Base-by-base conservation (phyloP, 495 filamentous ascomycete species). In the Penicillium chermesinum region DNA sequence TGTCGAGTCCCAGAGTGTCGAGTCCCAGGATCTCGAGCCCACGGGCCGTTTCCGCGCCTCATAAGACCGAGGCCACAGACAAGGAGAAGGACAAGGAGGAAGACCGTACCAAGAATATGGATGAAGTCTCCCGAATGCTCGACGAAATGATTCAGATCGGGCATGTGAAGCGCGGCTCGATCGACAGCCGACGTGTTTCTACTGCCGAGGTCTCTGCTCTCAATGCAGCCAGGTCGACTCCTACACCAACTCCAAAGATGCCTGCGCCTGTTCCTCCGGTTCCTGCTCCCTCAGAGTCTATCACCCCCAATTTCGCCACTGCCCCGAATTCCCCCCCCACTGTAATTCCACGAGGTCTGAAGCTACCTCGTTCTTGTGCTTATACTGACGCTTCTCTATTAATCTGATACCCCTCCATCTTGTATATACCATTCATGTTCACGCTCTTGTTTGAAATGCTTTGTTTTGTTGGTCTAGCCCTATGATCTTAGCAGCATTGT, bases 81-180 rank as follows among this genome's bases (percentile, higher is more conserved):
- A 65, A 52, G 21, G 61, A 61, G 10, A 48, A 42, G 25, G 64
- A 71, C 7, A 55, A 62, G 19, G 62, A 63, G n/a, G 78, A 54
- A 2, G 54, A 74, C 46, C 77, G 81, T 48, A 78, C 78, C 20
- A 84, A 79, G 72, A 85, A 86, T 48, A 83, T 91, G 38, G 88
- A 93, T 53, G 89, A 95, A 64, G 87, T 95, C 77, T 93, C 86
- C 44, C 77, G 82, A 38, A 88, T 96, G 68, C 77, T 96, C 22
- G 89, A 96, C 53, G 87, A 93, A 64, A 96, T 96, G 90, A 93
- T 96, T 49, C 86, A 88, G 63, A 85, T 80, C 41, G 81, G 81
- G 12, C 78, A 76, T 48, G 69, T 83, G 30, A 57, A 54, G 35
- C 69, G 72, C 20, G 45, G 82, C 19, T 69, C 71, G 35, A 55